Conservation (phyloP, 805 yeast genomes). For the Pichia ethanolica region DNA sequence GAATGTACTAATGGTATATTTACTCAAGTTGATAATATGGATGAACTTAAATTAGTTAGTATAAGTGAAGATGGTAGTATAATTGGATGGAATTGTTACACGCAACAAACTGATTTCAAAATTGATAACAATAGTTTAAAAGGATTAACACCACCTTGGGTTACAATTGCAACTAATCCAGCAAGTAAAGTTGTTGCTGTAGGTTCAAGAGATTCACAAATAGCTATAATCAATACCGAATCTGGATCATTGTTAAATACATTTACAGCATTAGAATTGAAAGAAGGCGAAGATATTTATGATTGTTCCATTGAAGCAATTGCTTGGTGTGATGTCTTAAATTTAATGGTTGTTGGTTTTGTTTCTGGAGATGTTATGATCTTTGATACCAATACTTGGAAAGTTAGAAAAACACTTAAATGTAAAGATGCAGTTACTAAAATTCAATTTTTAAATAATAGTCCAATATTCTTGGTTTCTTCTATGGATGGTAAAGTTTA, state of each 20-base stretch:
- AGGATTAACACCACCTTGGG: constrained; percentile 85
- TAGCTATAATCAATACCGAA: constrained; percentile 69
- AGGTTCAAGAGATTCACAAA: constrained; percentile 84
- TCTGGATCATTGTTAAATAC: constrained; percentile 63
- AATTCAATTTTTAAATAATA: constrained; percentile 50
- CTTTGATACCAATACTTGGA: constrained; percentile 82
- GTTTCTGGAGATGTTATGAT: constrained; percentile 83
- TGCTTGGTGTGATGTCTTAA: constrained; percentile 55
- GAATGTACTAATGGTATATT: constrained; percentile 81
- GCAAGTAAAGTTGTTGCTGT: constrained; percentile 49
- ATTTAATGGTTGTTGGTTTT: constrained; percentile 76
- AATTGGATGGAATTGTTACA: constrained; percentile 84
- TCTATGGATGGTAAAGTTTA: constrained; percentile 81
- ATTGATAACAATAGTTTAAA: constrained; percentile 59
- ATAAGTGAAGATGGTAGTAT: constrained; percentile 81
- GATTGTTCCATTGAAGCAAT: constrained; percentile 75
- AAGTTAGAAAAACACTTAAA: constrained; percentile 62
- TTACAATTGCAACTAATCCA: constrained; percentile 51
- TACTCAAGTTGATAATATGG: constrained; percentile 50
- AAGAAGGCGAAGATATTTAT: constrained; percentile 47
- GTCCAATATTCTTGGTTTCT: constrained; percentile 57
- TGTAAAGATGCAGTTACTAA: constrained; percentile 82
- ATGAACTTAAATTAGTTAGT: constrained; percentile 59
- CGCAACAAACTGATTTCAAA: constrained; percentile 62
- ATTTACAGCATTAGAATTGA: constrained; percentile 56